phyloP scores from a whole-genome alignment of 495 filamentous ascomycete genomes.

The Aspergillus sclerotiicarbonarius region DNA sequence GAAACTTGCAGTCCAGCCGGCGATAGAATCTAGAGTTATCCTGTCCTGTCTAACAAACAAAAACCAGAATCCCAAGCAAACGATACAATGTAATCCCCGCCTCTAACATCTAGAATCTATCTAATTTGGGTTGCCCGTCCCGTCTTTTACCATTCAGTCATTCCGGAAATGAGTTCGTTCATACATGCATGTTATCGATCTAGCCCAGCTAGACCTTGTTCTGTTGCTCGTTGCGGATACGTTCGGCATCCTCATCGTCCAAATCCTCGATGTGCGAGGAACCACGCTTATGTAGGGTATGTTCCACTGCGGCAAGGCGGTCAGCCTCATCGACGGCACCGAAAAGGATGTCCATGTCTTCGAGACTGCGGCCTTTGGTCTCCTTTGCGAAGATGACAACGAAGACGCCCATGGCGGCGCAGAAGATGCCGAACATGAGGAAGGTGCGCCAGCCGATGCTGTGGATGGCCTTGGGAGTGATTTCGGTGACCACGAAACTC shows the following conservation, averaged over 20 bases:
- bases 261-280: constrained; percentile 28
- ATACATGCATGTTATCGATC: too few species aligned
- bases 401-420: constrained; percentile 64
- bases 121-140: too few species aligned
- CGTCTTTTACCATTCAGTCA: too few species aligned
- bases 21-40: too few species aligned
- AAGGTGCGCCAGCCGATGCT: constrained; percentile 44
- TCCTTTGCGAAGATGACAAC: constrained; percentile 73
- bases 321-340: constrained; percentile 41
- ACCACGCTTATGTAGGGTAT: constrained; percentile 36
- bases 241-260: constrained; percentile 13
- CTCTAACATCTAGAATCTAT: too few species aligned
- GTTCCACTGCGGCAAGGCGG: constrained; percentile 40
- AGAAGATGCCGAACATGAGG: constrained; percentile 53
- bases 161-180: too few species aligned
- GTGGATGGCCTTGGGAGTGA: constrained; percentile 16
- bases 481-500: constrained; percentile 44
- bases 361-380: constrained; percentile 62
- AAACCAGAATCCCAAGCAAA: too few species aligned
- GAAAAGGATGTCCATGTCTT: constrained; percentile 53
- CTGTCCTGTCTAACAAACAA: too few species aligned
- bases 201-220: constrained; percentile 10
- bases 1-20: too few species aligned
- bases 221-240: constrained; percentile 2
- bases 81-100: too few species aligned